These are phyloP conservation scores for Kitagawia praeruptora DNA, from an alignment of 129 eudicot genomes.

Conservation along the genomic window DNA sequence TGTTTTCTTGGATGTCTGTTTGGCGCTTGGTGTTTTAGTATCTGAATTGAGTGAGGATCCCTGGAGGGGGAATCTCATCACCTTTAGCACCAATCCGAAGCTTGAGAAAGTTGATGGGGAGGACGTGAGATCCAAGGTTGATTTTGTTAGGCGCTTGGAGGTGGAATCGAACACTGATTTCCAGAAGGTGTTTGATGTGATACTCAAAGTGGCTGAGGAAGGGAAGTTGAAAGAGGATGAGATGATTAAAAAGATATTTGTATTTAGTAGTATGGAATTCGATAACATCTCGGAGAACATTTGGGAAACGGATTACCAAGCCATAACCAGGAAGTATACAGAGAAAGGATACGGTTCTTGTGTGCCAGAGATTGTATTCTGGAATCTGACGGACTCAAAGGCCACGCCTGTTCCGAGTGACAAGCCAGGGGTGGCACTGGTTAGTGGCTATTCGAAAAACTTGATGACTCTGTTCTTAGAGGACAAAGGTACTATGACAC, in stretches of 20 bases:
- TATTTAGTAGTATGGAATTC: conserved; percentile 1
- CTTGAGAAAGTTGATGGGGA: neutral
- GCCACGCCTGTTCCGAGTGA: neutral
- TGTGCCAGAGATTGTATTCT: conserved; percentile 7
- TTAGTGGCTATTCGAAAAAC: conserved; percentile 6
- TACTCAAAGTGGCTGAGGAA: neutral
- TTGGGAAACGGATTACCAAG: conserved; percentile 7
- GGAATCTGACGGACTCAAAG: neutral
- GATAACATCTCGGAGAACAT: neutral
- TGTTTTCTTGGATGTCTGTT: neutral
- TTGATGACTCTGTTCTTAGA: conserved; percentile 3
- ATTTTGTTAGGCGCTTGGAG: neutral
- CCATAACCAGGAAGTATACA: conserved; percentile 1
- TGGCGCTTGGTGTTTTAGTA: neutral
- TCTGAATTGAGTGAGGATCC: conserved; percentile 6
- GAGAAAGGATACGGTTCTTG: conserved; percentile 7
- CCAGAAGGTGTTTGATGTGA: conserved; percentile 4
- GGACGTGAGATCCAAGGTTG: neutral
- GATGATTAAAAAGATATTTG: conserved; percentile 4
- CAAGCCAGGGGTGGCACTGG: conserved; percentile 5
- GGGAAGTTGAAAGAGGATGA: conserved; percentile 1
- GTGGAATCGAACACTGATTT: neutral
- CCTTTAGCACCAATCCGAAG: neutral
- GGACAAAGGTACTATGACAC: neutral
- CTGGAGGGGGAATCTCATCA: neutral